These are phyloP conservation scores for Xylaria sp. DNA, from an alignment of 2,329 filamentous ascomycete species.

Conservation along the genomic window DNA sequence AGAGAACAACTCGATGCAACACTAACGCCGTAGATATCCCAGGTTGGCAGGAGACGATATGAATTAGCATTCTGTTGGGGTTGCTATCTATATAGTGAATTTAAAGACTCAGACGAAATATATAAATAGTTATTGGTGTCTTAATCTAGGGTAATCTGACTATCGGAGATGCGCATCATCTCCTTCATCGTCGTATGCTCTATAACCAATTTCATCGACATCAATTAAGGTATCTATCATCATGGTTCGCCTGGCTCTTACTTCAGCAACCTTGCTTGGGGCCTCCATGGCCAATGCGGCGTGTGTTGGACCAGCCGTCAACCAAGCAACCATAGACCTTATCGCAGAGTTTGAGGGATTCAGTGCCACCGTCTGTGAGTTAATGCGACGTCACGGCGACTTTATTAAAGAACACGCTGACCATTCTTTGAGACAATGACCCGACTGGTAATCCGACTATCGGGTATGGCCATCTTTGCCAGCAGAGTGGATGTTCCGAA, in stretches of 20 bases:
- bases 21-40: not conserved
- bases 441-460: constrained; percentile 27
- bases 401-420: not conserved
- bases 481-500: constrained; percentile 26
- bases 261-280: constrained; percentile 6
- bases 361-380: constrained; percentile 26
- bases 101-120: not conserved
- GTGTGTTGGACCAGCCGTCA: constrained; percentile 22
- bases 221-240: not conserved
- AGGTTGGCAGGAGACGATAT: not conserved
- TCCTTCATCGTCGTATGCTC: not conserved
- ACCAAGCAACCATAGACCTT: constrained; percentile 25
- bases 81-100: not conserved
- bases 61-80: not conserved
- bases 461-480: constrained; percentile 33
- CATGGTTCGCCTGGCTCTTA: constrained; percentile 21
- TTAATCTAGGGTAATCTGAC: not conserved
- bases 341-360: constrained; percentile 29
- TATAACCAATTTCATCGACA: not conserved
- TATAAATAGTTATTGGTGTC: not conserved
- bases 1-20: not conserved
- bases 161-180: not conserved
- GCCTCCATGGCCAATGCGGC: constrained; percentile 7
- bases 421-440: constrained; percentile 13
- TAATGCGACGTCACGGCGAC: not conserved